Evolutionary conservation across 768 basidiomycete species (phyloP), one percentile per base, ranked within the genome.

Genomic region (Tricholomella constricta): DNA sequence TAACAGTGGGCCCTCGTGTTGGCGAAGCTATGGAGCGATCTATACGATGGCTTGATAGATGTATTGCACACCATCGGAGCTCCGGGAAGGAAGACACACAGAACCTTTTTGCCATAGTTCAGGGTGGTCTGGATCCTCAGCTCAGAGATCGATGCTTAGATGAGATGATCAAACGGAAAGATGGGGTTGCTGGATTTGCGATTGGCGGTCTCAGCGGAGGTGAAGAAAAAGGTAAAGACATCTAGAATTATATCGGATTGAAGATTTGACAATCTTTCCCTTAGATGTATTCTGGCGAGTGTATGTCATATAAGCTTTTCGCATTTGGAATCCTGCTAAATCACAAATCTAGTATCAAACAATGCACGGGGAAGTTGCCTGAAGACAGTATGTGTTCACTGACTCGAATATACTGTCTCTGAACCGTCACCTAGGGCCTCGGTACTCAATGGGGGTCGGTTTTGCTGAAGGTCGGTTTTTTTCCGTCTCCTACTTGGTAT

Each of bases 391-490:
- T 61, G 88, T 73, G 9, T 12, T 23, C 29, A 34, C 37, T 42
- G 43, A 48, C 53, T 48, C 27, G 41, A 48, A 27, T 12, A 26
- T 17, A 32, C 23, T 32, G 29, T 42, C 35, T 43, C 47, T 65
- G 43, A 69, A 53, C 26, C 25, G 29, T 45, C 44, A 35, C 11
- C 36, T 54, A 92, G 91, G 90, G 40, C 92, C 93, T 8, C 80
- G 92, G 58, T 96, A 95, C 71, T 86, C 88, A 4, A 96, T 96
- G 93, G 94, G 92, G 1, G 81, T 95, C 37, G 92, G 93, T 8
- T 94, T 92, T 68, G 91, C 92, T 25, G 93, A 95, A 82, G 91
- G 90, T 90, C 32, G 56, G 42, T 42, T 25, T 29, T 9, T 12
- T 31, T 31, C 26, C n/a, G 26, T 7, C 26, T n/a, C 14, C 34